Evolutionary conservation across 352 stramenopile species (phyloP).

Genomic region (Pilasporangium apinafurcum): DNA sequence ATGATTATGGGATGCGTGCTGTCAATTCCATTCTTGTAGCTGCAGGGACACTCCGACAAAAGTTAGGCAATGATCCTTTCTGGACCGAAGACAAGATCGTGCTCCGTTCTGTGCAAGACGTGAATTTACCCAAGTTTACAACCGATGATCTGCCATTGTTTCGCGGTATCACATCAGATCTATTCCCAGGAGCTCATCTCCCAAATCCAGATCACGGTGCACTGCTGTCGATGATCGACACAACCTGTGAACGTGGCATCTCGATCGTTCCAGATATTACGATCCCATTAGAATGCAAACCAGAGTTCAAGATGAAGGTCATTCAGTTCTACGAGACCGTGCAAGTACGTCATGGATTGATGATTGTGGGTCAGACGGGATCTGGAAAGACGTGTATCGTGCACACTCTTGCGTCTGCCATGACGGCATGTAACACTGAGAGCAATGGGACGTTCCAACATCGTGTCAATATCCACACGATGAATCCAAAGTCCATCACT

Average conservation of each 20-base stretch:
- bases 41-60: constrained; percentile 85
- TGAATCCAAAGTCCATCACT: constrained; percentile 95
- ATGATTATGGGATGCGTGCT: constrained; percentile 95
- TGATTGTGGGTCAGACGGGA: constrained; percentile 93
- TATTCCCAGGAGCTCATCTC: constrained; percentile 88
- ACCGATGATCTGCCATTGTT: constrained; percentile 92
- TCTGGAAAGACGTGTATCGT: constrained; percentile 93
- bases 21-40: constrained; percentile 94
- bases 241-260: constrained; percentile 64
- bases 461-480: constrained; percentile 75
- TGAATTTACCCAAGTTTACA: constrained; percentile 94
- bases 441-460: constrained; percentile 53
- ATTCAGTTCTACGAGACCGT: constrained; percentile 95
- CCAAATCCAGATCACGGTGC: constrained; percentile 81
- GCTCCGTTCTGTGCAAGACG: constrained; percentile 89
- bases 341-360: constrained; percentile 93
- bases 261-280: constrained; percentile 48
- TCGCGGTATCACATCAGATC: constrained; percentile 89
- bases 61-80: constrained; percentile 83
- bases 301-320: constrained; percentile 85
- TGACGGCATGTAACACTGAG: constrained; percentile 64
- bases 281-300: constrained; percentile 67
- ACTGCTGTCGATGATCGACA: constrained; percentile 79
- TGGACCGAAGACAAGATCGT: constrained; percentile 92
- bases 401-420: constrained; percentile 66